Evolutionary conservation across 371 early-diverging fungal species (phyloP).

Genomic region (Mucor plumbeus): DNA sequence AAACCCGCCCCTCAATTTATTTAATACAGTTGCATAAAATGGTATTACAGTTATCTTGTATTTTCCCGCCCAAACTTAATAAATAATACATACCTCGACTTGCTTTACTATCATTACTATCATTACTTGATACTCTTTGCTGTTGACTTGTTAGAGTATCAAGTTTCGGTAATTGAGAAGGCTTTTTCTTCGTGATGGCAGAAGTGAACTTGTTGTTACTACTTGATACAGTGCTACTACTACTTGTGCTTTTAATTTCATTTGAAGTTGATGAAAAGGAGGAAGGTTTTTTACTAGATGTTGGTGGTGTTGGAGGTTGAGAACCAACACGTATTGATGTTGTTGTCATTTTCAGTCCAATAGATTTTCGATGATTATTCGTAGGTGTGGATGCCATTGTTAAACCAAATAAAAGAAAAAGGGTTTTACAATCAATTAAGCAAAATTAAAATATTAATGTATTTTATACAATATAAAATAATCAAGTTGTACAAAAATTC

Average conservation of each 20-base stretch:
- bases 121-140: background rate
- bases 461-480: conserved; percentile 3
- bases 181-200: background rate
- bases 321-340: conserved; percentile 19
- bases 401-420: background rate
- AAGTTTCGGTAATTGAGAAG: background rate
- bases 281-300: background rate
- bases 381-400: conserved; percentile 10
- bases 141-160: background rate
- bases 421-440: conserved; percentile 1
- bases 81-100: background rate
- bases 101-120: background rate
- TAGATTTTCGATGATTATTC: conserved; percentile 4
- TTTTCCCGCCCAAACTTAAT: conserved; percentile 1
- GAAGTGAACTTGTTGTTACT: background rate
- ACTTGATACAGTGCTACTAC: background rate
- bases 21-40: background rate
- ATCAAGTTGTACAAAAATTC: conserved; percentile 2
- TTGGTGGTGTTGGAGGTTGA: background rate
- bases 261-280: background rate
- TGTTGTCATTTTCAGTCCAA: conserved; percentile 8
- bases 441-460: conserved; percentile 1
- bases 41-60: background rate
- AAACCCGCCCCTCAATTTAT: conserved; percentile 8
- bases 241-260: background rate